Base-by-base conservation (phyloP, 2,329 filamentous ascomycete genomes). In the Apiospora rasikravindrae region DNA sequence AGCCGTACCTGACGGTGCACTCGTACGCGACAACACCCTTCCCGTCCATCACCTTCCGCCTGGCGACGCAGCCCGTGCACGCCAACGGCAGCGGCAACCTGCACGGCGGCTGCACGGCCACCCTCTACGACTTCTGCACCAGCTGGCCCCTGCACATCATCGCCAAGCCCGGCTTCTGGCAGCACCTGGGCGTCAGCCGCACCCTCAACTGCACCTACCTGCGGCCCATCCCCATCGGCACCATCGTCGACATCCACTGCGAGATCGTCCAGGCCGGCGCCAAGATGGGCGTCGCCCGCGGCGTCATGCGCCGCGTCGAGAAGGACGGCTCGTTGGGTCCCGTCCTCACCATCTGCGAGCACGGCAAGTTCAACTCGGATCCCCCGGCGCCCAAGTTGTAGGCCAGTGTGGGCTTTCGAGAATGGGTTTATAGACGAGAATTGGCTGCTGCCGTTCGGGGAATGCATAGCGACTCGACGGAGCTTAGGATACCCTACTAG, bases 181-280 rank as follows among this genome's bases (percentile, higher is more conserved):
- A 85, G 71, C 83, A 82, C 51, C 85, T 91, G 33, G 92, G 92
- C 49, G 91, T 94, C 37, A 90, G 86, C 77, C 87, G 92, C 72
- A 91, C 89, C 37, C 84, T 94, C 70, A 90, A 87, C 76, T 86
- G 92, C 57, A 93, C 90, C 0, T 94, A 93, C 79, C 81, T 94
- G 73, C 86, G 90, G 0, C 92, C 92, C 1, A 85, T 88, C 3
- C 87, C 88, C 1, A 77, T 80, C 16, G 90, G 88, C 13, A 79
- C 77, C 1, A 81, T 81, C 67, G 78, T 86, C 26, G 75, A 85
- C 66, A 78, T 89, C 64, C 81, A 84, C 45, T 85, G 84, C 76
- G 85, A 86, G 74, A 74, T 89, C 16, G 78, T 88, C 1, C 84
- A 87, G 72, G 79, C 81, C 47, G 88, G 88, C 2, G 83, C 82